Base-by-base conservation (phyloP, 495 filamentous ascomycete species). In the Aspergillus ellipticus region DNA sequence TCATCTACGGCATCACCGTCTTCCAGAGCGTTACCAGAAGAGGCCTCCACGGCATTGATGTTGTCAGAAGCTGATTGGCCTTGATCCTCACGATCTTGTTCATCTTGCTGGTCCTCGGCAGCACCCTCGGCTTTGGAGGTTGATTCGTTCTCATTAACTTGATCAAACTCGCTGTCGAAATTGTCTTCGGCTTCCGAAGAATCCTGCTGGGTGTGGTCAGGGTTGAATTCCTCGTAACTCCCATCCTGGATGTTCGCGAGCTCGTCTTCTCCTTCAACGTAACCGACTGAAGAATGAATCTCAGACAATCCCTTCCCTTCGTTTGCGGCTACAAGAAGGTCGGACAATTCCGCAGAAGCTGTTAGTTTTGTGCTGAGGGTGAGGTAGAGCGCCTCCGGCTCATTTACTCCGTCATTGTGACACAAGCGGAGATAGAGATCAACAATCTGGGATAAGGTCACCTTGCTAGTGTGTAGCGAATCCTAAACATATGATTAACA, bases 251-350 rank as follows among this genome's bases (percentile, higher is more conserved):
- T 13, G 16, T 69, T 55, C 17, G 68, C 64, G 9, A 59, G 62
- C 35, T 39, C 59, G 39, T 59, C 57, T 37, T 63, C 66, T 17
- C 28, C 65, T 42, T 76, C 66, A 9, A 67, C 62, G 56, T 70
- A 74, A 7, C 66, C 63, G 62, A 71, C 67, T 65, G 74, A 77
- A 7, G 62, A 53, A 33, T 68, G 66, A 29, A 86, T 61, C 45
- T 84, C 70, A 5, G 83, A 83, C 31, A 87, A 61, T 11, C 82
- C 82, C 64, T 83, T 82, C 19, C 85, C 85, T 59, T 81, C 75
- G 21, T 71, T 72, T 31, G 75, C 81, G 60, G 78, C 81, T 53
- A 68, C 58, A 13, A 84, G 62, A 48, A 84, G 75, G 56, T 69
- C 68, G 7, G 79, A 68, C 39, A 85, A 73, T 45, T 78, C 77